These are phyloP conservation scores for Protostelium mycophagum DNA, from an alignment of 78 protist genomes.

Conservation along the genomic window DNA sequence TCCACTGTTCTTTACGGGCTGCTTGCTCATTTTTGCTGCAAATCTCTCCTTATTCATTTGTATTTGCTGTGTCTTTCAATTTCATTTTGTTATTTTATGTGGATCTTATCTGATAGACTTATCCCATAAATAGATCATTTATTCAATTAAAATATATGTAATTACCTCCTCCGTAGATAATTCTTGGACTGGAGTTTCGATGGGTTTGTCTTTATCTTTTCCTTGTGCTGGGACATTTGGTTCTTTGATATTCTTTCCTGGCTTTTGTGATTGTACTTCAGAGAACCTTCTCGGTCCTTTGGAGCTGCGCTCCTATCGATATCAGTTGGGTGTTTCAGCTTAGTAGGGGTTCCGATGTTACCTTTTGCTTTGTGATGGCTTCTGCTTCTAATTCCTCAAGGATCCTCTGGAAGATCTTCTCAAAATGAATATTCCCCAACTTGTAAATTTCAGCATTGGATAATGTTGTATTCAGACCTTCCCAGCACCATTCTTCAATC, in stretches of 20 bases:
- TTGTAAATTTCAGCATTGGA: slow-evolving; percentile 5
- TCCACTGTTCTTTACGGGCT: slow-evolving; percentile 21
- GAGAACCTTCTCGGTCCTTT: slow-evolving; percentile 39
- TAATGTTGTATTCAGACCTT: slow-evolving; percentile 5
- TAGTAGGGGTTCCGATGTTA: slow-evolving; percentile 18
- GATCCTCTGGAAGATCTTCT: neutral
- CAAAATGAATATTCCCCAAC: slow-evolving; percentile 9
- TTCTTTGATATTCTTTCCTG: slow-evolving; percentile 18
- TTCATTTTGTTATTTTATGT: neutral
- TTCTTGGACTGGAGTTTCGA: slow-evolving; percentile 16
- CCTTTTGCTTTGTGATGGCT: neutral
- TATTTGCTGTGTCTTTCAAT: neutral
- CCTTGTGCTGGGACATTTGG: slow-evolving; percentile 15
- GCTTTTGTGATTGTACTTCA: neutral
- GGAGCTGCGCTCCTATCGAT: slow-evolving; percentile 17
- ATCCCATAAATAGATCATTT: too few species aligned
- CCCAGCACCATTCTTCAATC: slow-evolving; percentile 26
- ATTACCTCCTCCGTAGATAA: neutral
- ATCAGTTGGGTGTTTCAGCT: slow-evolving; percentile 2
- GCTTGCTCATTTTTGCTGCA: slow-evolving; percentile 5
- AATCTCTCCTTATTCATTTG: neutral
- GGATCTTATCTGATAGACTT: neutral
- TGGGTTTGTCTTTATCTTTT: neutral
- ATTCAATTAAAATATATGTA: neutral
- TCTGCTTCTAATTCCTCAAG: neutral